Evolutionary conservation across 1,139 yeast species (phyloP).

Genomic region (Magnusiomyces suaveolens): DNA sequence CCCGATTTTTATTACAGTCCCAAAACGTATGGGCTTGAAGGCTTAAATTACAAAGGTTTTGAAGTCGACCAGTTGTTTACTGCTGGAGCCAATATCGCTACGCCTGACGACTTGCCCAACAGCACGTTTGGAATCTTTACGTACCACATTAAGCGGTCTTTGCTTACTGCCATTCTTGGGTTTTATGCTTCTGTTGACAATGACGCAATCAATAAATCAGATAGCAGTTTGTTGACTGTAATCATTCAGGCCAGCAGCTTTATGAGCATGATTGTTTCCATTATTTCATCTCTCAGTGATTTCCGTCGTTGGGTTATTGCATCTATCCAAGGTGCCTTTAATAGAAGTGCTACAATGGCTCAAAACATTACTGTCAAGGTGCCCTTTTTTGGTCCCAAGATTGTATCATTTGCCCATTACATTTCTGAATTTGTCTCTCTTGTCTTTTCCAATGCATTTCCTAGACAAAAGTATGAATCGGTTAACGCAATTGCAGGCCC

Average conservation of each 20-base stretch:
- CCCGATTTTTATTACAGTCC: constrained; percentile 17
- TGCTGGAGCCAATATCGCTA: constrained; percentile 22
- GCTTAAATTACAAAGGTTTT: constrained; percentile 21
- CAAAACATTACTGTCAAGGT: neutral
- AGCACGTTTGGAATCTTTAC: constrained; percentile 20
- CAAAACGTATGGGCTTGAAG: constrained; percentile 22
- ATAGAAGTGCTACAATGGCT: neutral
- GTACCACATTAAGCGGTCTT: constrained; percentile 20
- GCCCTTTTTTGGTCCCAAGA: neutral
- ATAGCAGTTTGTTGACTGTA: neutral
- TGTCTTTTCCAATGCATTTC: neutral
- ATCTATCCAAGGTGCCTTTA: neutral
- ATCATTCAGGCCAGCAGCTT: neutral
- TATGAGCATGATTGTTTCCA: neutral
- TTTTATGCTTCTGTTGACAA: neutral
- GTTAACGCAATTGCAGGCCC: neutral
- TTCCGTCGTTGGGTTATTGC: neutral
- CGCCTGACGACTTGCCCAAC: constrained; percentile 14
- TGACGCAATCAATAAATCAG: neutral
- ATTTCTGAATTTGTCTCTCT: neutral
- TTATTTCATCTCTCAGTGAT: neutral
- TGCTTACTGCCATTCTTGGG: constrained; percentile 11
- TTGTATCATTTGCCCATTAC: neutral
- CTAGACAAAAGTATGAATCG: neutral
- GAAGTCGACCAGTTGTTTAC: constrained; percentile 22